Evolutionary conservation across 768 basidiomycete genomes (phyloP).

Genomic region (Mycena chlorophos): DNA sequence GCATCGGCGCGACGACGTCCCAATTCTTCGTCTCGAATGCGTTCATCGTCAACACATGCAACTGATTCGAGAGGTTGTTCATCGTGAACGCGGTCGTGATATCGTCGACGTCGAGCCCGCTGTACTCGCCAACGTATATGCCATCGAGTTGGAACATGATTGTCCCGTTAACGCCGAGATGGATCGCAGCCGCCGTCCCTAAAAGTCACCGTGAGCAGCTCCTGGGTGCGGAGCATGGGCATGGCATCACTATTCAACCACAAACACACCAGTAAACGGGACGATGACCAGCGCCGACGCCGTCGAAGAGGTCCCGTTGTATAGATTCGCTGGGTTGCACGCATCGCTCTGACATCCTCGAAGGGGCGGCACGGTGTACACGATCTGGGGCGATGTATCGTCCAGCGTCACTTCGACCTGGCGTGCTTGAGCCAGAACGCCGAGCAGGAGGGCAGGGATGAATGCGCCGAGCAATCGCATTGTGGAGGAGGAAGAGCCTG

Average conservation of each 20-base stretch:
- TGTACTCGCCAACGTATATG: not conserved
- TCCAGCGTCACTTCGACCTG: not conserved
- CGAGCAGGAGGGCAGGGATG: not conserved
- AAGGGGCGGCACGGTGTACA: not conserved
- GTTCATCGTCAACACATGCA: not conserved
- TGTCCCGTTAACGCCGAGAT: not conserved
- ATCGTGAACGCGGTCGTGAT: not conserved
- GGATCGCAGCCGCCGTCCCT: not conserved
- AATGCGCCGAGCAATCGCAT: not conserved
- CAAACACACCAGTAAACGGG: not conserved
- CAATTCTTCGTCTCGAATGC: not conserved
- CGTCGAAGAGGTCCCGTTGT: not conserved
- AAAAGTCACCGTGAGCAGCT: not conserved
- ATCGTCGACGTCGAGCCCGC: not conserved
- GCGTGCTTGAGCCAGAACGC: not conserved
- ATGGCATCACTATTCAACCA: not conserved
- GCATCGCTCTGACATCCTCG: not conserved
- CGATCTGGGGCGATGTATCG: not conserved
- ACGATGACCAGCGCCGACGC: not conserved
- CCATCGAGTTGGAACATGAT: conserved; percentile 1
- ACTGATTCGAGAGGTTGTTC: not conserved
- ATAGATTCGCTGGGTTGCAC: not conserved
- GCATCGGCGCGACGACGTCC: not conserved
- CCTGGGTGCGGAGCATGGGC: too few species aligned
- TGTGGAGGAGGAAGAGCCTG: not conserved